These are phyloP conservation scores for Aspergillus baeticus DNA, from an alignment of 495 filamentous ascomycete species.

Conservation along the genomic window DNA sequence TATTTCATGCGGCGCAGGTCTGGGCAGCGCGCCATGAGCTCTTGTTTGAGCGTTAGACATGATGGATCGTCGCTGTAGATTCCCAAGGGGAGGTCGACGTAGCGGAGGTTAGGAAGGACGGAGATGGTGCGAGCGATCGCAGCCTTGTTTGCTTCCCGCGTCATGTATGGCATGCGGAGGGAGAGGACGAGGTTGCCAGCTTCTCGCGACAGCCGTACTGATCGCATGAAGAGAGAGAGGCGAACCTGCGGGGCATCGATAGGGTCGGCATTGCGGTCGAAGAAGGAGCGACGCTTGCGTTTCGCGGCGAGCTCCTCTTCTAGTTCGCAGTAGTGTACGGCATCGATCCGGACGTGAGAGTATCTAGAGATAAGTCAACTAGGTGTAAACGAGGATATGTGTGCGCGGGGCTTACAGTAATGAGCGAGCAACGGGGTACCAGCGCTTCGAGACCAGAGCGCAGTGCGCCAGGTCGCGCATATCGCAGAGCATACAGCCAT, in stretches of 20 bases:
- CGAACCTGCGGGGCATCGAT: conserved; percentile 76
- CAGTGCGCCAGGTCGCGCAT: conserved; percentile 86
- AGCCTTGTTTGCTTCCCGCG: conserved; percentile 80
- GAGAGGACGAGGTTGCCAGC: conserved; percentile 68
- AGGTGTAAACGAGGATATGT: not conserved
- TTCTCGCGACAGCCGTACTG: conserved; percentile 70
- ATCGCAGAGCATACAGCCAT: conserved; percentile 95
- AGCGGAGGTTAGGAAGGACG: conserved; percentile 79
- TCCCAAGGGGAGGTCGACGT: conserved; percentile 82
- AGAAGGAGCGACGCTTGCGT: conserved; percentile 71
- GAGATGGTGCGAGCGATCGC: conserved; percentile 84
- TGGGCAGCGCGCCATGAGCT: conserved; percentile 78
- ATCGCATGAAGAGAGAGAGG: conserved; percentile 73
- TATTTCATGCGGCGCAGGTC: conserved; percentile 89
- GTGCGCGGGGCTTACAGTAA: conserved; percentile 51
- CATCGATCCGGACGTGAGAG: conserved; percentile 85
- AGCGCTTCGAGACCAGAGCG: conserved; percentile 67
- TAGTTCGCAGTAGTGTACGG: conserved; percentile 90
- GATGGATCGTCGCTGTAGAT: conserved; percentile 76
- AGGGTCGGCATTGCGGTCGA: conserved; percentile 72
- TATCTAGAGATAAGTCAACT: conserved; percentile 57
- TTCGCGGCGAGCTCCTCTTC: conserved; percentile 76
- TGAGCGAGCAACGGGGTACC: conserved; percentile 54
- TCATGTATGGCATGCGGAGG: conserved; percentile 95
- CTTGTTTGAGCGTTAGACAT: conserved; percentile 73